Percentiles rank a stretch among this genome's conserved stretches.
Conservation (phyloP, 768 basidiomycete species). For the Pleurotus sapidus region DNA sequence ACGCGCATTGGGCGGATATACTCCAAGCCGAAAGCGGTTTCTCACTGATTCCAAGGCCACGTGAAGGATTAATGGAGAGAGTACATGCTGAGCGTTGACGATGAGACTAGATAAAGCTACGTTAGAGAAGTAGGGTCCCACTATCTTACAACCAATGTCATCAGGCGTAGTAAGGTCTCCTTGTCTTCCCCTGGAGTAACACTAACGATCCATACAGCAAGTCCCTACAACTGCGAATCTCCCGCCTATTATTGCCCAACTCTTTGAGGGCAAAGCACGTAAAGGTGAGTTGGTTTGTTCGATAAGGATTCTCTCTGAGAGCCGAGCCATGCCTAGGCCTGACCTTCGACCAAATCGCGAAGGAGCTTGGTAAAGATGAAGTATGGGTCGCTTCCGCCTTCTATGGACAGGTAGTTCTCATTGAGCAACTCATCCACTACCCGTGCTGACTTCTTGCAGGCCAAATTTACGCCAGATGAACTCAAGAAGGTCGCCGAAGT, state of each 20-base stretch:
- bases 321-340: conserved; percentile 37
- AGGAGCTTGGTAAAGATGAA: conserved; percentile 68
- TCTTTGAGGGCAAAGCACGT: conserved; percentile 66
- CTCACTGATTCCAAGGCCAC: not conserved
- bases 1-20: not conserved
- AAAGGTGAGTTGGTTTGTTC: conserved; percentile 41
- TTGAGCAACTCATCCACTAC: not conserved
- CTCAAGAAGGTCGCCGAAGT: conserved; percentile 46
- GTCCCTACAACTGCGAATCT: conserved; percentile 30
- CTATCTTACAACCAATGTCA: not conserved
- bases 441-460: conserved; percentile 36
- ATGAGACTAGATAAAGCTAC: not conserved
- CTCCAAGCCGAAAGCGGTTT: not conserved
- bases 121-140: not conserved
- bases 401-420: conserved; percentile 63
- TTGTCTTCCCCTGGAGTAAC: not conserved
- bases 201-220: not conserved
- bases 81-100: not conserved
- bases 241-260: conserved; percentile 42
- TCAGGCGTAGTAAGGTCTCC: not conserved
- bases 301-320: not conserved
- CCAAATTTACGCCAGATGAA: conserved; percentile 64
- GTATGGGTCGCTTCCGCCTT: conserved; percentile 82
- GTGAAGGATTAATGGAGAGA: not conserved
- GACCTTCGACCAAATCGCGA: conserved; percentile 68